Percentiles rank a stretch among this genome's conserved stretches.
Evolutionary conservation across 2,329 filamentous ascomycete genomes (phyloP).

Genomic region (Diaporthe nobilis): DNA sequence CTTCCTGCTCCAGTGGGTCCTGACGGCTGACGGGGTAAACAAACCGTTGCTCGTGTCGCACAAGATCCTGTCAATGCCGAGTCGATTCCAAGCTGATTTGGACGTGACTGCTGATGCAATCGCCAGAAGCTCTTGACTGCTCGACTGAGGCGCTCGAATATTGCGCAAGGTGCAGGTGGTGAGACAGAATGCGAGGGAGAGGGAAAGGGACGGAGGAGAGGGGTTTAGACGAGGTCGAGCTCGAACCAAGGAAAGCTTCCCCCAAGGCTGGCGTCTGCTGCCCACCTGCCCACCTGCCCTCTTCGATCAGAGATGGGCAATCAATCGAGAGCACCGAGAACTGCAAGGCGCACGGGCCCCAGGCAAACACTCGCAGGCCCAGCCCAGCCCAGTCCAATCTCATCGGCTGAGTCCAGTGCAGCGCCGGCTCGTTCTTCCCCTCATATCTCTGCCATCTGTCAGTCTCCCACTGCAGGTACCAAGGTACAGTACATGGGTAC

Average conservation of each 20-base stretch:
- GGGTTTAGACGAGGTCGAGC: constrained; percentile 1
- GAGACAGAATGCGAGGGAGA: background rate
- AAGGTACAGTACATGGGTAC: constrained; percentile 18
- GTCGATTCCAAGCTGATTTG: background rate
- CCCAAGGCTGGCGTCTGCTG: background rate
- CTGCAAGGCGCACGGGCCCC: constrained; percentile 25
- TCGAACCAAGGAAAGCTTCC: constrained; percentile 5
- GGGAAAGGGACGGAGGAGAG: background rate
- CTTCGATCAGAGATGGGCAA: background rate
- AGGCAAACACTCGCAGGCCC: background rate
- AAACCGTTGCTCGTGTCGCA: constrained; percentile 33
- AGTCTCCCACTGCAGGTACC: constrained; percentile 12
- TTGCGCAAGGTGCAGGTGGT: background rate
- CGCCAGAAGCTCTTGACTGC: background rate
- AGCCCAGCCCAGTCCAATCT: background rate
- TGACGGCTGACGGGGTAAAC: constrained; percentile 20
- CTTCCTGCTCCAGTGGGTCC: constrained; percentile 25
- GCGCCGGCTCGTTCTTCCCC: constrained; percentile 11
- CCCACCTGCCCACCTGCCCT: constrained; percentile 2
- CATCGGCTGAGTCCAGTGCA: background rate
- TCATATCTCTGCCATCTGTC: background rate
- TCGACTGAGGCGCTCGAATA: background rate
- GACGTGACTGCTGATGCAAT: constrained; percentile 3
- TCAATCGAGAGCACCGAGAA: constrained; percentile 1
- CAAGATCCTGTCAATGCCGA: constrained; percentile 1